Evolutionary conservation across 1,139 yeast genomes (phyloP).

Genomic region (Saccharomyces pastorianus): DNA sequence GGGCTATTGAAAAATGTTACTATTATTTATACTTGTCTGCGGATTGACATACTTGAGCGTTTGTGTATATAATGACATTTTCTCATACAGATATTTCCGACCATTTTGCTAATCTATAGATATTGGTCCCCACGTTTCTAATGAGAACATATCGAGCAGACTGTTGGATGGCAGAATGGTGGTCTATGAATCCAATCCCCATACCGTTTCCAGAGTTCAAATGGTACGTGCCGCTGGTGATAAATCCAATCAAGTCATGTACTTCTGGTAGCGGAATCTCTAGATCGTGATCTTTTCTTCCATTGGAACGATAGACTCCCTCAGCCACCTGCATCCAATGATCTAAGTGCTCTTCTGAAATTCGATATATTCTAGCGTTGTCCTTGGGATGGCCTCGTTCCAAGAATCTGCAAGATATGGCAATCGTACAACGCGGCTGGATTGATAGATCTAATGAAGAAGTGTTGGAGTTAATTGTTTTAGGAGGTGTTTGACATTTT

Average conservation of each 20-base stretch:
- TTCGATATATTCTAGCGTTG: conserved; percentile 60
- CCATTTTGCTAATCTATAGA: conserved; percentile 35
- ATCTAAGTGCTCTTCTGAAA: conserved; percentile 33
- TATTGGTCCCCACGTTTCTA: conserved; percentile 46
- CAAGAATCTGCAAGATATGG: conserved; percentile 15
- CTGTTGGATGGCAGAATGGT: conserved; percentile 16
- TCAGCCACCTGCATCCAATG: conserved; percentile 29
- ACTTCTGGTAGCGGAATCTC: conserved; percentile 28
- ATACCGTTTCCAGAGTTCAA: conserved; percentile 53
- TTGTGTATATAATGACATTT: neutral
- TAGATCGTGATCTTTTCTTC: conserved; percentile 23
- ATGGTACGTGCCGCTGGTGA: conserved; percentile 70
- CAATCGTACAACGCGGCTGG: conserved; percentile 7
- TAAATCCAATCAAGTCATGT: conserved; percentile 58
- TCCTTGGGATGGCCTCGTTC: conserved; percentile 55
- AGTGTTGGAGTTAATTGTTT: conserved; percentile 1
- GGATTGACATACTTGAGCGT: too few relatives aligned
- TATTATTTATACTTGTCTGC: too few relatives aligned
- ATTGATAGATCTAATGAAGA: conserved; percentile 11
- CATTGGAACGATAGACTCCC: conserved; percentile 22
- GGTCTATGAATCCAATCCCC: conserved; percentile 57
- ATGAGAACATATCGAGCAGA: conserved; percentile 32
- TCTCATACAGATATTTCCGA: conserved; percentile 12
- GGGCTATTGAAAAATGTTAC: too few relatives aligned
- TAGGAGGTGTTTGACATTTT: conserved; percentile 2